Percentiles rank a stretch among this genome's conserved stretches.
phyloP scores from a whole-genome alignment of 768 basidiomycete genomes.

The Lactarius sp. region DNA sequence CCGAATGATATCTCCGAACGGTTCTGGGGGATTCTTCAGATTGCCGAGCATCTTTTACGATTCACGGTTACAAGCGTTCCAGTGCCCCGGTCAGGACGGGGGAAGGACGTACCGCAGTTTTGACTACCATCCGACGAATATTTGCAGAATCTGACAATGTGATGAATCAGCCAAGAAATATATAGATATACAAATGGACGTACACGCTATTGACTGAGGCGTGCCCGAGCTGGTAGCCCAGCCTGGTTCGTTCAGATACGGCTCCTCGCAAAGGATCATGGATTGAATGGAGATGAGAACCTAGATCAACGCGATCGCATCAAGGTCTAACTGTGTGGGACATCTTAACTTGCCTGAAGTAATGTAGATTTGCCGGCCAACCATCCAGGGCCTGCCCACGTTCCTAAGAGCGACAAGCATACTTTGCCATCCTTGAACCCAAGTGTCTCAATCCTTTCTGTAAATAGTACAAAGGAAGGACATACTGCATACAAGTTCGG shows the following conservation, averaged over 20 bases:
- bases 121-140: slow-evolving; percentile 87
- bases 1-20: slow-evolving; percentile 80
- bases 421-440: slow-evolving; percentile 80
- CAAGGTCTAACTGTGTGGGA: not conserved
- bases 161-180: slow-evolving; percentile 19
- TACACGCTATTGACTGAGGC: slow-evolving; percentile 72
- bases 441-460: not conserved
- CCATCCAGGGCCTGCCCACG: slow-evolving; percentile 95
- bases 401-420: slow-evolving; percentile 85
- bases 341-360: slow-evolving; percentile 54
- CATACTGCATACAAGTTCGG: slow-evolving; percentile 89
- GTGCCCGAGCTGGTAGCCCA: slow-evolving; percentile 74
- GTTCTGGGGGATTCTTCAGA: slow-evolving; percentile 75
- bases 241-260: slow-evolving; percentile 90
- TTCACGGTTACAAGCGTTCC: slow-evolving; percentile 9
- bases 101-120: slow-evolving; percentile 60
- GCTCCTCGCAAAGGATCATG: slow-evolving; percentile 93
- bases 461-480: slow-evolving; percentile 10
- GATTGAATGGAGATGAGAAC: slow-evolving; percentile 93
- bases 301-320: slow-evolving; percentile 30
- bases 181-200: slow-evolving; percentile 28
- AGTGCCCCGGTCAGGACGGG: not conserved
- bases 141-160: slow-evolving; percentile 73
- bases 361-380: slow-evolving; percentile 84
- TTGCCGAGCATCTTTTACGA: slow-evolving; percentile 72